A percentile compares a stretch with the other conserved stretches of the same genome.
Conservation (phyloP, 345 rosid species). For the Brassica juncea region DNA sequence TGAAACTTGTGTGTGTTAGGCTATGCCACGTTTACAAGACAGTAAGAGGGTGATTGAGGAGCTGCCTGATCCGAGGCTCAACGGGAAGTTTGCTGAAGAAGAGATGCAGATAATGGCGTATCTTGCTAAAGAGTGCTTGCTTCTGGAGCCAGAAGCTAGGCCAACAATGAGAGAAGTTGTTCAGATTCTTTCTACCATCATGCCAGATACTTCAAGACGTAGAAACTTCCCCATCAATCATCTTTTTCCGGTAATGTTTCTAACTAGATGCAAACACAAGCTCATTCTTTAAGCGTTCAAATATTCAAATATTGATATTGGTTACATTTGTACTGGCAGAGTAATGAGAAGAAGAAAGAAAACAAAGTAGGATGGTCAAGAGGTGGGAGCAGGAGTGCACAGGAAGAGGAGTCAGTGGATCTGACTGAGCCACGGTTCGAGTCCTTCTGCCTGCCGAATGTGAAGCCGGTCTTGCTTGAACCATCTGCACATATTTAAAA, state of each 20-base stretch:
- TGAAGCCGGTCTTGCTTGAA: conserved; percentile 48
- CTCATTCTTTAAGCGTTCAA: background rate
- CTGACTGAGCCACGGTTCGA: conserved; percentile 86
- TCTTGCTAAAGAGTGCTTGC: conserved; percentile 90
- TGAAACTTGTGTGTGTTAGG: conserved; percentile 46
- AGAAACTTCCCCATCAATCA: conserved; percentile 63
- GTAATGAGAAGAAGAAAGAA: conserved; percentile 30
- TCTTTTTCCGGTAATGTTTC: conserved; percentile 59
- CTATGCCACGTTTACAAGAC: conserved; percentile 78
- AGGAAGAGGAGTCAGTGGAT: conserved; percentile 78
- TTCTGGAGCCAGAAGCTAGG: conserved; percentile 83
- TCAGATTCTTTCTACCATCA: conserved; percentile 87
- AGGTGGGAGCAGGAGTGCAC: conserved; percentile 48
- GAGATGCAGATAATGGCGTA: conserved; percentile 95
- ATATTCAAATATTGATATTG: background rate
- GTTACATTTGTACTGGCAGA: conserved; percentile 1
- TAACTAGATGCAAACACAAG: background rate
- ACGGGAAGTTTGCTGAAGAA: conserved; percentile 72
- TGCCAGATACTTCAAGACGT: conserved; percentile 70
- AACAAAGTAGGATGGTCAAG: conserved; percentile 43
- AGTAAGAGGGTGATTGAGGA: conserved; percentile 63
- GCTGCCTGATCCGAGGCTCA: conserved; percentile 79
- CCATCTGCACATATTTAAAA: conserved; percentile 21
- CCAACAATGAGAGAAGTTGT: conserved; percentile 98
- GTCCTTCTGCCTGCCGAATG: conserved; percentile 61